Evolutionary conservation across 129 eudicot species (phyloP), one percentile per base, ranked within the genome.

Genomic region (Kitagawia praeruptora): DNA sequence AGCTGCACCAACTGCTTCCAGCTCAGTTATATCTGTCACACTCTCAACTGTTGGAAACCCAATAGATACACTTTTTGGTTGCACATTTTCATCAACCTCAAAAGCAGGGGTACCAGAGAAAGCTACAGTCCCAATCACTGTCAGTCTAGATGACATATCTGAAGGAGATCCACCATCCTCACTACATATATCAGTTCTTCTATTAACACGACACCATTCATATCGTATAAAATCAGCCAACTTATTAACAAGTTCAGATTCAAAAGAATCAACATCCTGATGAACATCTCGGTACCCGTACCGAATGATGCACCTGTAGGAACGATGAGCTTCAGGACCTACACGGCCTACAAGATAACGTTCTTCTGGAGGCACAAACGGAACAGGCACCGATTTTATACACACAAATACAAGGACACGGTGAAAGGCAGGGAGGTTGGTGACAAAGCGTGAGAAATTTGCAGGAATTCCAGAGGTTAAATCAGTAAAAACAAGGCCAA

Each of bases 381-480:
- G 96, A 44, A 93, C 98, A 1, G 98, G 98, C 1, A 93, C 98
- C 0, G 90, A 90, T 80, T 93, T 93, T 37, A 93, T 84, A 67
- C 98, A 93, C 13, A 93, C 94, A 71, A 93, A 91, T 49, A 93
- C 98, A 25, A 93, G 80, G 64, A 93, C 77, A 7, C 87, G 93
- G 83, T 93, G 98, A 84, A 89, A 93, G 46, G 98, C 98, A 5
- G 98, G 98, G 72, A 93, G 96, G 79, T 93, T 93, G 74, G 98
- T 93, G 38, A 93, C 98, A 47, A 93, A 93, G 34, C 96, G 91
- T 7, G 98, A 93, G 77, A 93, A 93, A 87, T 90, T 93, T 41
- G 98, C 96, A 0, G 98, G 98, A 44, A 93, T 89, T 6, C 98
- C 98, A 0, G 94, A 90, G 34, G 94, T 91, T 71, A 93, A 85